phyloP scores from a whole-genome alignment of 2,329 filamentous ascomycete species.

The Alternaria gaisen region DNA sequence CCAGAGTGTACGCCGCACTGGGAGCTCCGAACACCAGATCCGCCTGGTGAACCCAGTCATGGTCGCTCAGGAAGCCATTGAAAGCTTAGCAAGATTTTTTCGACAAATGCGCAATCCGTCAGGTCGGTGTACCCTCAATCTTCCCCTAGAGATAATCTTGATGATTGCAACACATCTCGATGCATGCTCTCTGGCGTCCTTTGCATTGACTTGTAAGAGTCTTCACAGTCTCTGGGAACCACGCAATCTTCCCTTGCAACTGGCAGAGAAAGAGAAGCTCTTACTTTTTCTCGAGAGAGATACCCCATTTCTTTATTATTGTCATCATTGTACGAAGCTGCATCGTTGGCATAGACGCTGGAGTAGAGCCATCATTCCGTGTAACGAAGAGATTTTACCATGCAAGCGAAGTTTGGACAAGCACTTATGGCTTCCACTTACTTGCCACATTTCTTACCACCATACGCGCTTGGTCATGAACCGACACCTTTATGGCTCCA shows the following conservation, averaged over 20 bases:
- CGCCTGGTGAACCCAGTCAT: not conserved
- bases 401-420: conserved; percentile 11
- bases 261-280: conserved; percentile 22
- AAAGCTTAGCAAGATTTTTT: conserved; percentile 9
- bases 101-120: conserved; percentile 8
- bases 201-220: conserved; percentile 28
- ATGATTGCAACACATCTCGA: conserved; percentile 26
- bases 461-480: conserved; percentile 34
- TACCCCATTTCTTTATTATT: conserved; percentile 23
- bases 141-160: conserved; percentile 29
- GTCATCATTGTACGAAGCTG: conserved; percentile 28
- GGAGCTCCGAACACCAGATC: not conserved
- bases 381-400: conserved; percentile 5
- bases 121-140: conserved; percentile 14
- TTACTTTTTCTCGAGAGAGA: conserved; percentile 29
- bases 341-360: conserved; percentile 30
- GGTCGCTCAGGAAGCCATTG: not conserved
- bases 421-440: not conserved
- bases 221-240: conserved; percentile 17
- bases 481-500: conserved; percentile 26
- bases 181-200: conserved; percentile 11
- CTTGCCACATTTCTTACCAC: conserved; percentile 19
- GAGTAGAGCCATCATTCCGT: conserved; percentile 12
- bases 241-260: not conserved
- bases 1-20: not conserved